Percentiles rank a stretch among this genome's conserved stretches.
Conservation (phyloP, 2,329 filamentous ascomycete genomes). For the Xylariaceae sp. region DNA sequence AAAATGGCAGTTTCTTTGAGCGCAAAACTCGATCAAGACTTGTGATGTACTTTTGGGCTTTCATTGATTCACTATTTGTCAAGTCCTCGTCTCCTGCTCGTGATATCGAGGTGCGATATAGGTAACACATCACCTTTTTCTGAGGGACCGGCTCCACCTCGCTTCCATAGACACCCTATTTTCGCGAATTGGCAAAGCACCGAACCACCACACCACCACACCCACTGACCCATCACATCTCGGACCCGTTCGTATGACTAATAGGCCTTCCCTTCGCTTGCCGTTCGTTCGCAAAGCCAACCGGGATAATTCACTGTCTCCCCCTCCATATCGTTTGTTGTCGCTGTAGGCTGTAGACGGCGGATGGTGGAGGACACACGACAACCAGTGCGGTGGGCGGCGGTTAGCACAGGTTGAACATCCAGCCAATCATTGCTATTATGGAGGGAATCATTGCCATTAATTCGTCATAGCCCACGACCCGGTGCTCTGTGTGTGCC, state of each 20-base stretch:
- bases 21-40: conserved; percentile 7
- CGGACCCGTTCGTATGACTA: conserved; percentile 25
- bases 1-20: conserved; percentile 19
- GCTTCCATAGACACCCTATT: conserved; percentile 13
- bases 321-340: conserved; percentile 13
- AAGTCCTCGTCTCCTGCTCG: conserved; percentile 13
- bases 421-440: conserved; percentile 25
- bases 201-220: conserved; percentile 18
- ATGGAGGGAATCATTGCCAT: too few species aligned
- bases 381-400: conserved; percentile 5
- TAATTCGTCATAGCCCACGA: conserved; percentile 19
- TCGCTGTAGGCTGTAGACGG: too few species aligned
- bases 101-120: conserved; percentile 19
- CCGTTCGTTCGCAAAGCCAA: conserved; percentile 21
- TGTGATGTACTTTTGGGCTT: conserved; percentile 1
- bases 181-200: not conserved
- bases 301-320: conserved; percentile 13
- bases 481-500: not conserved
- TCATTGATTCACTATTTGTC: conserved; percentile 27
- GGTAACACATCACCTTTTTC: conserved; percentile 24
- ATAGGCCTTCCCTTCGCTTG: conserved; percentile 27
- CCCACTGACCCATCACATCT: too few species aligned
- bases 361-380: not conserved
- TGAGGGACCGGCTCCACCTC: conserved; percentile 8
- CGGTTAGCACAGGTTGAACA: conserved; percentile 17